These are phyloP conservation scores for Trifolium repens DNA, from an alignment of 306 rosid genomes.

Conservation along the genomic window DNA sequence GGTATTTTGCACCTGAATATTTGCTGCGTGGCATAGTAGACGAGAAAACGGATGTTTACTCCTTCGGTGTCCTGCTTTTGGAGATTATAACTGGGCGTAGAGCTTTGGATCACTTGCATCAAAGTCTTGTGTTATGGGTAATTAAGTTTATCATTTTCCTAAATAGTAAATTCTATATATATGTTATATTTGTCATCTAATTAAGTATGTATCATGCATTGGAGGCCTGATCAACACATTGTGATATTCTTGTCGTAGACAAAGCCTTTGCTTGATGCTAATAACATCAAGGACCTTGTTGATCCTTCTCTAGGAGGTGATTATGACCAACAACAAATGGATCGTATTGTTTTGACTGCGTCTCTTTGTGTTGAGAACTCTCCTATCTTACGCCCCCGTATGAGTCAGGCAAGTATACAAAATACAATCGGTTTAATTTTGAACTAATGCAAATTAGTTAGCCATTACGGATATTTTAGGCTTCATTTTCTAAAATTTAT, in stretches of 20 bases:
- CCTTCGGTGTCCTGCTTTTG: constrained; percentile 79
- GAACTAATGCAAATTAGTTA: background rate
- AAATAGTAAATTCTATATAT: background rate
- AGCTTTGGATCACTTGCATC: constrained; percentile 63
- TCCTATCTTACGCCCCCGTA: constrained; percentile 73
- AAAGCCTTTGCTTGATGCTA: constrained; percentile 63
- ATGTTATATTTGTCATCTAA: background rate
- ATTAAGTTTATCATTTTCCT: background rate
- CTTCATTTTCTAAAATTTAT: no score
- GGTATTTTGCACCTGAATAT: constrained; percentile 93
- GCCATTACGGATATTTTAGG: background rate
- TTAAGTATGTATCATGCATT: background rate
- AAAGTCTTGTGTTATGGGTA: constrained; percentile 81
- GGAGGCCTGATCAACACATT: background rate
- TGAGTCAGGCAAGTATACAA: constrained; percentile 70
- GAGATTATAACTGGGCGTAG: constrained; percentile 83
- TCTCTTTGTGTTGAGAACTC: constrained; percentile 78
- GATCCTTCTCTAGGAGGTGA: constrained; percentile 69
- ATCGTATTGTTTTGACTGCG: constrained; percentile 69
- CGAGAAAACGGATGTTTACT: constrained; percentile 85
- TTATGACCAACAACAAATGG: constrained; percentile 60
- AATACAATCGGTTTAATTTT: no score
- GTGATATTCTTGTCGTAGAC: constrained; percentile 54
- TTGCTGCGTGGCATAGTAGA: constrained; percentile 75
- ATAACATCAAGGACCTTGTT: constrained; percentile 54